These are phyloP conservation scores for Trematosphaeria pertusa DNA, from an alignment of 2,329 filamentous ascomycete species.

Conservation along the genomic window DNA sequence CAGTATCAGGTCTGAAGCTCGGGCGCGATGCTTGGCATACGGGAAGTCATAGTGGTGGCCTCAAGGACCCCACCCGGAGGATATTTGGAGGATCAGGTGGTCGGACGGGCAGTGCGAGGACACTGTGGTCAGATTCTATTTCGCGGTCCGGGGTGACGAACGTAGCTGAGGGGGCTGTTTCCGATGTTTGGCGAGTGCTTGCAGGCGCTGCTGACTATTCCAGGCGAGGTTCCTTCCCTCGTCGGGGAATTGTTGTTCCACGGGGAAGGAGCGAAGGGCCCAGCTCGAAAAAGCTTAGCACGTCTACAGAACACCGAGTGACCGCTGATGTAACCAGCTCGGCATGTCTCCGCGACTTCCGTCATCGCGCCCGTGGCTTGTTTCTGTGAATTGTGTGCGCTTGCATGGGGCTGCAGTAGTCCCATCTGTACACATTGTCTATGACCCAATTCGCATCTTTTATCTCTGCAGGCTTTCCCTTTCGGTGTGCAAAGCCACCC, in stretches of 20 bases:
- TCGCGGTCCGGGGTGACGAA: slow-evolving; percentile 4
- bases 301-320: neutral
- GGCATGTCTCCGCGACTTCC: slow-evolving; percentile 8
- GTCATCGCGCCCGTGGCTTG: slow-evolving; percentile 6
- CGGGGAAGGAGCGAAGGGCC: neutral
- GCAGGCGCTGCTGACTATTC: neutral
- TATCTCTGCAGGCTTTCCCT: neutral
- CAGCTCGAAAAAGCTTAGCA: neutral
- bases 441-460: neutral
- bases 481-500: slow-evolving; percentile 4
- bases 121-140: slow-evolving; percentile 3
- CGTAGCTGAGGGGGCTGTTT: neutral
- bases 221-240: neutral
- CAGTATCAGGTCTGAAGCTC: slow-evolving; percentile 35
- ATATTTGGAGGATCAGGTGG: slow-evolving; percentile 22
- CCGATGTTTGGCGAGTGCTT: neutral
- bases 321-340: neutral
- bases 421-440: no score
- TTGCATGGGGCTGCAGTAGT: neutral
- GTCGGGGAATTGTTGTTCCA: neutral
- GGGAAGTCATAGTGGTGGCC: slow-evolving; percentile 63
- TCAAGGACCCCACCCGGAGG: slow-evolving; percentile 56
- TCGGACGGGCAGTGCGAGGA: slow-evolving; percentile 11
- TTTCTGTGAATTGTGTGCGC: neutral
- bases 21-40: slow-evolving; percentile 52